Percentiles rank a stretch among this genome's conserved stretches.
Evolutionary conservation across 176 grass and related monocot genomes (phyloP).

Genomic region (barley (Hordeum vulgare)): MorexV3_pseudomolecules_assembly NC_058519.1:565349757-565350256

Average conservation of each 20-base stretch:
- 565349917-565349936: too few relatives aligned
- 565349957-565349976: constrained; percentile 37
- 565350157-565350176: not conserved
- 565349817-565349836: too few relatives aligned
- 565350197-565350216: not conserved
- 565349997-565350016: constrained; percentile 95
- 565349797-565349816: too few relatives aligned
- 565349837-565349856: too few relatives aligned
- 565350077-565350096: constrained; percentile 27
- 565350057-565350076: constrained; percentile 86
- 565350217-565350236: not conserved
- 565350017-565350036: constrained; percentile 99
- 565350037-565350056: constrained; percentile 79
- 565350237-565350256: not conserved
- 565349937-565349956: too few relatives aligned
- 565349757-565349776: too few relatives aligned
- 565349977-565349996: constrained; percentile 84
- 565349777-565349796: too few relatives aligned
- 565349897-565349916: too few relatives aligned
- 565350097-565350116: not conserved
- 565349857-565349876: too few relatives aligned
- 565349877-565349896: too few relatives aligned
- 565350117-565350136: not conserved
- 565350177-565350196: constrained; percentile 1
- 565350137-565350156: not conserved